Percentiles rank a stretch among this genome's conserved stretches.
These are phyloP conservation scores for Pyrrhoderma lamaoense DNA, from an alignment of 1,284 basidiomycete species.

Conservation along the genomic window DNA sequence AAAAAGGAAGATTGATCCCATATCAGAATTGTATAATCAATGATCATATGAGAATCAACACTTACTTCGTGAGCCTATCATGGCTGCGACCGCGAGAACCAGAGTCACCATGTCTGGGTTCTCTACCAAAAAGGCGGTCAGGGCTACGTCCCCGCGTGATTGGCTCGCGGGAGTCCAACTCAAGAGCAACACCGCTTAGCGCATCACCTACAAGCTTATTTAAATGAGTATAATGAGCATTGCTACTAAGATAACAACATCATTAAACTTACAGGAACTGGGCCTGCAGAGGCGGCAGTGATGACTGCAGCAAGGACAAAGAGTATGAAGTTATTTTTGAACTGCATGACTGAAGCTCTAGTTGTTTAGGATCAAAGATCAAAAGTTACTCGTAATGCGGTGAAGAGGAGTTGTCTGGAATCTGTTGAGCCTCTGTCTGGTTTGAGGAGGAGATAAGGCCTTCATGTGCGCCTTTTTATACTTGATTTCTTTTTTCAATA, in stretches of 20 bases:
- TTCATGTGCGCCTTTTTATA: conserved; percentile 5
- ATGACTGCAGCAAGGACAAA: conserved; percentile 18
- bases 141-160: conserved; percentile 14
- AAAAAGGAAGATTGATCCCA: neutral
- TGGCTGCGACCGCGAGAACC: conserved; percentile 11
- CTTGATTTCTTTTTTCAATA: neutral
- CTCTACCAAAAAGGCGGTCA: conserved; percentile 7
- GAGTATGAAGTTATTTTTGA: conserved; percentile 18
- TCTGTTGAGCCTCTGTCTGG: no score
- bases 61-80: conserved; percentile 1
- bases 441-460: neutral
- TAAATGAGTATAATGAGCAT: neutral
- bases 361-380: neutral
- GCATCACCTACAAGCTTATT: conserved; percentile 4
- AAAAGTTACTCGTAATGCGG: no score
- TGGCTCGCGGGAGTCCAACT: conserved; percentile 6
- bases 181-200: conserved; percentile 3
- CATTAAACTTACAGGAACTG: conserved; percentile 8
- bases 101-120: conserved; percentile 13
- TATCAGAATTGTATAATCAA: neutral
- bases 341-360: conserved; percentile 16
- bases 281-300: conserved; percentile 11
- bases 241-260: no score
- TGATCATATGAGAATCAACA: neutral
- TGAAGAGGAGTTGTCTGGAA: no score